A percentile compares a stretch with the other conserved stretches of the same genome.
These are phyloP conservation scores for Platanthera guangdongensis DNA, from an alignment of 106 monocot species.

Conservation along the genomic window DNA sequence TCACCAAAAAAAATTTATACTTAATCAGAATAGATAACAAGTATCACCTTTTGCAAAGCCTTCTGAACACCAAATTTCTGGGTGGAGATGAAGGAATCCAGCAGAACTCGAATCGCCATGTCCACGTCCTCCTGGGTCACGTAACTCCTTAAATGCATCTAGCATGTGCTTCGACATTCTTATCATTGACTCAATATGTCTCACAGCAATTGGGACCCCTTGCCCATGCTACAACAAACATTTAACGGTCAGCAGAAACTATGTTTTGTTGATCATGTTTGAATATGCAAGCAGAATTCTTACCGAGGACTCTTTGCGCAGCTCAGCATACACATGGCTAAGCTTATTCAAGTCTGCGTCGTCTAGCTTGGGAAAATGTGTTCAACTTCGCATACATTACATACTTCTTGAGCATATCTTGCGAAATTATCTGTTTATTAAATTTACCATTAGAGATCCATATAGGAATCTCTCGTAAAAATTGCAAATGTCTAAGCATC, in stretches of 20 bases:
- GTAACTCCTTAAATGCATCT: constrained; percentile 91
- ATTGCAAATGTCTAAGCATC: background rate
- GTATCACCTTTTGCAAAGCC: constrained; percentile 81
- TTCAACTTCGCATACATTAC: constrained; percentile 91
- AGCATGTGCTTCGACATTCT: constrained; percentile 97
- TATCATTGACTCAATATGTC: constrained; percentile 97
- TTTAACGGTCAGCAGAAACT: constrained; percentile 1
- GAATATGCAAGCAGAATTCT: constrained; percentile 11
- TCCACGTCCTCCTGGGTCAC: constrained; percentile 94
- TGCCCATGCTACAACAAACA: constrained; percentile 66
- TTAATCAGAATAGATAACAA: background rate
- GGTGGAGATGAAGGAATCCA: constrained; percentile 94
- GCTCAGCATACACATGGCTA: constrained; percentile 83
- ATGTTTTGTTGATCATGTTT: background rate
- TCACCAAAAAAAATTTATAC: background rate
- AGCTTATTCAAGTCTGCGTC: constrained; percentile 92
- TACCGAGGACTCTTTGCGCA: constrained; percentile 83
- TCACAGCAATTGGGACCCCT: constrained; percentile 94
- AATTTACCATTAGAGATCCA: background rate
- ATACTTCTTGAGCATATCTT: constrained; percentile 99
- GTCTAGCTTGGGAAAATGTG: constrained; percentile 74
- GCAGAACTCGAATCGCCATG: constrained; percentile 87
- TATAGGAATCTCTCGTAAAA: background rate
- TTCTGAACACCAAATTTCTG: constrained; percentile 99
- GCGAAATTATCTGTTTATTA: constrained; percentile 71